Base-by-base conservation (phyloP, 345 rosid genomes). In the Litchi chinensis region DNA sequence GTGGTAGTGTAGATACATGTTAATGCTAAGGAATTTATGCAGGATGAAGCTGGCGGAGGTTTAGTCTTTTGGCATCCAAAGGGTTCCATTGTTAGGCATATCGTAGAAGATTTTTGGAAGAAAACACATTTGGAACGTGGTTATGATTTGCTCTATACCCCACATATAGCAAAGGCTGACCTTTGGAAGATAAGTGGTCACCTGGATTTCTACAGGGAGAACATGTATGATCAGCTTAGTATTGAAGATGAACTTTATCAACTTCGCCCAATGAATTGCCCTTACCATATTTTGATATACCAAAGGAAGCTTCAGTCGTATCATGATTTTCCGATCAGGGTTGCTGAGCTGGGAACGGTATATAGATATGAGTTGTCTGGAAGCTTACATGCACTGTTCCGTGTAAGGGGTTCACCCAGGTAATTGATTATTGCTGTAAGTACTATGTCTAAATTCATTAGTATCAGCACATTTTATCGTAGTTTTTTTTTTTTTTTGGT, bases 11-110 rank as follows among this genome's bases (percentile, higher is more conserved):
- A 22, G 56, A 48, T 67, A 19, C 74, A 74, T 16, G 18, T 70
- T 67, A 54, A 65, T n/a, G 1, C 7, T 44, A 26, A 26, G 39
- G 71, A 77, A 39, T 59, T 65, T 68, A 37, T 76, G 48, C 80
- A 91, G 97, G 98, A 95, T 82, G 99, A 91, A 73, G 98, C 99
- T 86, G 98, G 99, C 50, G 97, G 98, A 80, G 98, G 97, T n/a
- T 89, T 95, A 78, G 98, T 93, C 54, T 95, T 95, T 83, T 95
- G 99, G 99, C 98, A 95, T 84, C 99, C 99, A 3, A 95, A 90
- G 85, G 99, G 98, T 71, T 91, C 98, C 21, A 75, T 93, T 63
- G 83, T 92, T 83, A 86, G 99, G 82, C 93, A 91, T 82, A 90
- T 92, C 67, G 90, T 95, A 50, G 99, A 95, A 86, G 93, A 93